Conservation (phyloP, 2,329 filamentous ascomycete species). For the Myriosclerotinia curreyana region DNA sequence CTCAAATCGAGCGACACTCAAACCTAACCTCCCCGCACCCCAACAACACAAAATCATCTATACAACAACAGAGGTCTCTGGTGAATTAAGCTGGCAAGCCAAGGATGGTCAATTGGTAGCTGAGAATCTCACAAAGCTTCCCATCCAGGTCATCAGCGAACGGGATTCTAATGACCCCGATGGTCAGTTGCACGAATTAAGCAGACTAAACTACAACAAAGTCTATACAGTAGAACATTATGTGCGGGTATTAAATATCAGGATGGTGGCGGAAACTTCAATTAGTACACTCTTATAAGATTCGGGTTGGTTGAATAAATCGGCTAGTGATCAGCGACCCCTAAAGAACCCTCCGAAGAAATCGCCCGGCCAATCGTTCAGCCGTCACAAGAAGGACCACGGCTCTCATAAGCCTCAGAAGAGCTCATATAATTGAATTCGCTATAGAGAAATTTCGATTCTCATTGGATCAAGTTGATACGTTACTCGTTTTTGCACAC, state of each 20-base stretch:
- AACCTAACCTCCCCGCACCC: conserved; percentile 24
- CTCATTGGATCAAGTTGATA: background rate
- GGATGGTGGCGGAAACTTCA: conserved; percentile 17
- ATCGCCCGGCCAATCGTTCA: background rate
- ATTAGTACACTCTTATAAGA: background rate
- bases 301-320: background rate
- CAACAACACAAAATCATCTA: conserved; percentile 14
- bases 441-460: background rate
- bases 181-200: background rate
- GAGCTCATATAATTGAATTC: background rate
- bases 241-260: conserved; percentile 28
- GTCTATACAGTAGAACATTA: conserved; percentile 34
- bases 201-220: conserved; percentile 34
- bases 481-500: background rate
- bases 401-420: too few species aligned
- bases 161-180: background rate
- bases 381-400: background rate
- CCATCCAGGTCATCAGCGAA: conserved; percentile 29
- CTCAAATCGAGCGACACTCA: conserved; percentile 29
- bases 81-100: rapidly evolving
- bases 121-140: conserved; percentile 28
- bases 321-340: background rate
- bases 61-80: background rate
- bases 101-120: background rate
- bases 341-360: background rate